Evolutionary conservation across 202 grass and related monocot genomes (phyloP).

Genomic region (Carex arenaria): DNA sequence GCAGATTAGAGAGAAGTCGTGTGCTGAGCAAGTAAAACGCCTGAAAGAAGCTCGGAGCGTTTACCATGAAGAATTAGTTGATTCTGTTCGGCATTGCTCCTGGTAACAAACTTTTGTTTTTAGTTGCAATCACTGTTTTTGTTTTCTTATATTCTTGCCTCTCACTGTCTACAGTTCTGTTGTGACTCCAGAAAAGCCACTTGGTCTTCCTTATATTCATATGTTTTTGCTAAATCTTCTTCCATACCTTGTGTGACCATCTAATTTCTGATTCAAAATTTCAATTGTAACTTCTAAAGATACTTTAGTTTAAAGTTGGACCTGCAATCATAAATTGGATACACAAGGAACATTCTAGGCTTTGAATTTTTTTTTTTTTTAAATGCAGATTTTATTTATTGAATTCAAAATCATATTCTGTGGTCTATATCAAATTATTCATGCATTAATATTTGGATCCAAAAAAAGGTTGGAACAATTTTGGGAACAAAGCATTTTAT

Average conservation of each 20-base stretch:
- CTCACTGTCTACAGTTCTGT: not conserved
- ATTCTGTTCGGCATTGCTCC: slow-evolving; percentile 75
- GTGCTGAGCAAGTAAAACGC: slow-evolving; percentile 62
- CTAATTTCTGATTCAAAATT: not conserved
- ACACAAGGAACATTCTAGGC: not conserved
- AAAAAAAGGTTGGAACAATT: not conserved
- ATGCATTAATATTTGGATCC: not conserved
- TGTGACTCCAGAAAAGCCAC: not conserved
- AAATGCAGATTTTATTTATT: not conserved
- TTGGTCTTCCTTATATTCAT: not conserved
- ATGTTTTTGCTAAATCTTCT: not conserved
- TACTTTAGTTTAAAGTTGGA: not conserved
- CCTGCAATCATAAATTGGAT: not conserved
- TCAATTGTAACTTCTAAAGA: not conserved
- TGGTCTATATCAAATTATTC: not conserved
- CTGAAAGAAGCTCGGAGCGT: slow-evolving; percentile 78
- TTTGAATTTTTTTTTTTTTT: not conserved
- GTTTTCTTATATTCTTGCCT: not conserved
- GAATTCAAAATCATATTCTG: not conserved
- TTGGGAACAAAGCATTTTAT: not conserved
- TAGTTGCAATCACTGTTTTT: not conserved
- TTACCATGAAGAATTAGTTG: slow-evolving; percentile 76
- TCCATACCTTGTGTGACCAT: not conserved
- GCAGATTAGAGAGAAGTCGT: slow-evolving; percentile 81
- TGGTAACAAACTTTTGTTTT: slow-evolving; percentile 39